Conservation (phyloP, 2,329 filamentous ascomycete species). For the Aspergillus sp. region DNA sequence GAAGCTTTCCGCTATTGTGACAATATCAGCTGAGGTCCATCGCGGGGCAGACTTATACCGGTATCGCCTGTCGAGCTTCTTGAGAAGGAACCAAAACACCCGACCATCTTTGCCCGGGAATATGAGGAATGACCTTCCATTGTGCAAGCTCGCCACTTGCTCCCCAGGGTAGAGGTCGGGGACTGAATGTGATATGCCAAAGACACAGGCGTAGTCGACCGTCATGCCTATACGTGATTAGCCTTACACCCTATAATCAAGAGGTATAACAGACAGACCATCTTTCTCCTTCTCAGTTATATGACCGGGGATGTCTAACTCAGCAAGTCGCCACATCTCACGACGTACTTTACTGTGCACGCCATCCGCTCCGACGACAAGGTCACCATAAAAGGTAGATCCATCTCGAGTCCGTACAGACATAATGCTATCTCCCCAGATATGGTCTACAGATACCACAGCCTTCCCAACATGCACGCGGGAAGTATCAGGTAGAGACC, state of each 20-base stretch:
- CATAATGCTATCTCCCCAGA: slow-evolving; percentile 22
- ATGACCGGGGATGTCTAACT: background rate
- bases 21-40: slow-evolving; percentile 9
- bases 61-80: slow-evolving; percentile 20
- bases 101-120: slow-evolving; percentile 20
- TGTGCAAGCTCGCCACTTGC: slow-evolving; percentile 9
- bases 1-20: background rate
- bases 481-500: slow-evolving; percentile 27
- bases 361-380: slow-evolving; percentile 47
- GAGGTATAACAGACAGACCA: background rate
- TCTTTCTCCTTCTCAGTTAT: background rate
- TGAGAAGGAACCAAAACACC: slow-evolving; percentile 25
- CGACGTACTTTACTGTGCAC: slow-evolving; percentile 39
- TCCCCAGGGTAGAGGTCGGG: slow-evolving; percentile 12
- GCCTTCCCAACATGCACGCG: slow-evolving; percentile 26
- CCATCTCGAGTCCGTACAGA: slow-evolving; percentile 33
- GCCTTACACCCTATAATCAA: background rate
- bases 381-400: slow-evolving; percentile 30
- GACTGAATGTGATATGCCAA: slow-evolving; percentile 24
- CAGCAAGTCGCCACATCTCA: slow-evolving; percentile 28
- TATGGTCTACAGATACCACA: slow-evolving; percentile 27
- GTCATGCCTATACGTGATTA: slow-evolving; percentile 7
- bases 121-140: slow-evolving; percentile 16
- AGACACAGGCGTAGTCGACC: slow-evolving; percentile 28
- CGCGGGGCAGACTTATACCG: slow-evolving; percentile 7